Conservation (phyloP, 306 rosid genomes). For the Carpinus viminea region DNA sequence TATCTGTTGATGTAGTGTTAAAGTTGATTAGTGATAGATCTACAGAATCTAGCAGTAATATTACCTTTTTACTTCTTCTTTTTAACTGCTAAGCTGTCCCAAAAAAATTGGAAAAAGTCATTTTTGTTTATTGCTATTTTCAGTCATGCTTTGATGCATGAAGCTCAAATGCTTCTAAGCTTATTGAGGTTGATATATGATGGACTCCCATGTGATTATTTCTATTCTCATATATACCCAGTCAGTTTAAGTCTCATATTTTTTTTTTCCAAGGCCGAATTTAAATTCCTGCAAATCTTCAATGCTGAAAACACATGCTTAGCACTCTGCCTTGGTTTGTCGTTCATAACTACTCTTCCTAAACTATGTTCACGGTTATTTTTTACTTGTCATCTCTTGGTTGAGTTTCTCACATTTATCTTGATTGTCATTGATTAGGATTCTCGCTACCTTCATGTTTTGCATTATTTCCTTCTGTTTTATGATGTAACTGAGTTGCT, state of each 20-base stretch:
- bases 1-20: slow-evolving; percentile 1
- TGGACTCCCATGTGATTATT: slow-evolving; percentile 13
- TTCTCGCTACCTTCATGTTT: slow-evolving; percentile 20
- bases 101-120: not conserved
- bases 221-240: not conserved
- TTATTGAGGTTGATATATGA: not conserved
- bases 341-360: slow-evolving; percentile 13
- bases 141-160: not conserved
- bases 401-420: slow-evolving; percentile 14
- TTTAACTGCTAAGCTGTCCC: slow-evolving; percentile 1
- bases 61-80: slow-evolving; percentile 4
- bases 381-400: slow-evolving; percentile 3
- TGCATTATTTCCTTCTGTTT: slow-evolving; percentile 27
- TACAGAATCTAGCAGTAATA: slow-evolving; percentile 19
- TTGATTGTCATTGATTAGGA: slow-evolving; percentile 2
- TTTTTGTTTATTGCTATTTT: not conserved
- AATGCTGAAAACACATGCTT: not conserved
- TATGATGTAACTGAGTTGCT: slow-evolving; percentile 23
- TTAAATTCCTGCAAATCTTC: not conserved
- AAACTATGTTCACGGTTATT: slow-evolving; percentile 2
- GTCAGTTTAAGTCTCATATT: slow-evolving; percentile 20
- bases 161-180: not conserved
- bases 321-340: slow-evolving; percentile 8
- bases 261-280: not conserved
- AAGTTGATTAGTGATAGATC: slow-evolving; percentile 17